phyloP scores from a whole-genome alignment of 2,329 filamentous ascomycete genomes.

The Penicillium crustosum region DNA sequence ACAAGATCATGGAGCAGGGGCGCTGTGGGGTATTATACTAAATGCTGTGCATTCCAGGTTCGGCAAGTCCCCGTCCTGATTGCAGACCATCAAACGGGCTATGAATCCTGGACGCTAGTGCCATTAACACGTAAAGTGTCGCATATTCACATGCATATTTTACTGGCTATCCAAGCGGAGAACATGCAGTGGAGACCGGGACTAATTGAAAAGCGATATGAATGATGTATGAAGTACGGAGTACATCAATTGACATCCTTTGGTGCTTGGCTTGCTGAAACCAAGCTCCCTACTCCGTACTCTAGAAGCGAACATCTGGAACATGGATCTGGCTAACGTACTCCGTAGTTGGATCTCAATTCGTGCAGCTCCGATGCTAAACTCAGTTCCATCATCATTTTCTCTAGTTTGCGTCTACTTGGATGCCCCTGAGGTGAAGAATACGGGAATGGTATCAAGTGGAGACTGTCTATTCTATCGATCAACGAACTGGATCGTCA shows the following conservation, averaged over 20 bases:
- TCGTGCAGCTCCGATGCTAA: background rate
- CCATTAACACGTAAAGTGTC: conserved; percentile 1
- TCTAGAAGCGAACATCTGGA: background rate
- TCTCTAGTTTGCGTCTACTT: background rate
- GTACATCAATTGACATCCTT: background rate
- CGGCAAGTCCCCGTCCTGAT: conserved; percentile 6
- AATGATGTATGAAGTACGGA: background rate
- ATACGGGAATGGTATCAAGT: background rate
- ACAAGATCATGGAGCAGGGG: conserved; percentile 2
- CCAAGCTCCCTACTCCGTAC: background rate
- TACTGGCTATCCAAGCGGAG: conserved; percentile 8
- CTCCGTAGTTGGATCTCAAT: background rate
- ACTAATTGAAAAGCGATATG: background rate
- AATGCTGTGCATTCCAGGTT: background rate
- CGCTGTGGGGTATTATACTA: conserved; percentile 18
- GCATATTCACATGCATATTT: conserved; percentile 13
- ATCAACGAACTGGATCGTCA: conserved; percentile 15
- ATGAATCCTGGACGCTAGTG: background rate
- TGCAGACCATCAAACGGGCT: background rate
- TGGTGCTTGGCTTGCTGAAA: background rate
- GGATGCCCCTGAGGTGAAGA: no score
- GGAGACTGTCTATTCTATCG: background rate
- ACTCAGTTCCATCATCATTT: background rate
- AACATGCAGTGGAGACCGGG: background rate
- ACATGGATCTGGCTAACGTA: background rate